Conservation (phyloP, 306 rosid genomes). For the Rubus parviflorus region DNA sequence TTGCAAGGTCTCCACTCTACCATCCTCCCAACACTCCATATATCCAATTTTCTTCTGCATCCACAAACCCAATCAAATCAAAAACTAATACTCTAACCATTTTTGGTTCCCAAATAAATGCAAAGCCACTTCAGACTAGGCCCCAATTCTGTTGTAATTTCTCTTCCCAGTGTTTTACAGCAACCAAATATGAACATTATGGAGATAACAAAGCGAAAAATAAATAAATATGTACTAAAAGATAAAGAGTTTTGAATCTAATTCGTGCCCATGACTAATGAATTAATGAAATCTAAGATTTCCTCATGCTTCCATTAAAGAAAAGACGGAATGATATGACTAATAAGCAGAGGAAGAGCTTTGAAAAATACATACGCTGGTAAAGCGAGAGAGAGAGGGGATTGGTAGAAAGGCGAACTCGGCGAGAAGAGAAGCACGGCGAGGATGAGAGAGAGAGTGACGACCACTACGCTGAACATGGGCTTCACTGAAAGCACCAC, state of each 20-base stretch:
- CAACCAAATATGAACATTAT: too few relatives aligned
- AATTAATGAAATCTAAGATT: too few relatives aligned
- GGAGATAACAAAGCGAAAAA: too few relatives aligned
- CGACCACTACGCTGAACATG: constrained; percentile 43
- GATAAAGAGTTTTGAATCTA: too few relatives aligned
- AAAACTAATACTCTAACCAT: background rate
- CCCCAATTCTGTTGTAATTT: background rate
- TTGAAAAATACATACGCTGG: constrained; percentile 31
- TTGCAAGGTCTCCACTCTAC: constrained; percentile 90
- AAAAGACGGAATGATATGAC: too few relatives aligned
- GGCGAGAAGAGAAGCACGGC: constrained; percentile 47
- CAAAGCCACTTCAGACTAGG: background rate
- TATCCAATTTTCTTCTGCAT: constrained; percentile 53
- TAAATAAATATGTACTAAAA: background rate
- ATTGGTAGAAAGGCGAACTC: constrained; percentile 36
- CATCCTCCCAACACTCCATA: constrained; percentile 78
- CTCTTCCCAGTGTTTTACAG: too few relatives aligned
- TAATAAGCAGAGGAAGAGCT: too few relatives aligned
- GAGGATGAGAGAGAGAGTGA: constrained; percentile 48
- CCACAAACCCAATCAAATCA: constrained; percentile 17
- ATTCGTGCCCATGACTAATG: too few relatives aligned
- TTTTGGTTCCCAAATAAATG: background rate
- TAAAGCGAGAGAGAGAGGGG: constrained; percentile 32
- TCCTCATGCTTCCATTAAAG: too few relatives aligned
- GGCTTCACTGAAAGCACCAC: constrained; percentile 65